These are phyloP conservation scores for Xylariaceae sp. DNA, from an alignment of 2,329 filamentous ascomycete species.

Conservation along the genomic window DNA sequence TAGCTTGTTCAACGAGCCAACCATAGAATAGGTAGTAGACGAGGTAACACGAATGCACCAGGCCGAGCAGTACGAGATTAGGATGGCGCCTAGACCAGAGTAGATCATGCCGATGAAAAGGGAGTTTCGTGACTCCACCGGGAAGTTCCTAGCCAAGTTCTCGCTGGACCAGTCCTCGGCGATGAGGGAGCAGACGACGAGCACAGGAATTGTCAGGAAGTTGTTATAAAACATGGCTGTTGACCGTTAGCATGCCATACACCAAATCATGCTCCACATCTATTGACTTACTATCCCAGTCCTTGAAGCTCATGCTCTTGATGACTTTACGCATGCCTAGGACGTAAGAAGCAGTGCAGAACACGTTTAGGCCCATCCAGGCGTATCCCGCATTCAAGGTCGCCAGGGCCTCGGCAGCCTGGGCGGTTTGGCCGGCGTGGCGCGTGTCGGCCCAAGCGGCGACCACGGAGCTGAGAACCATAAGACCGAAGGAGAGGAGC, in stretches of 20 bases:
- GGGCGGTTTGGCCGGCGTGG: constrained; percentile 49
- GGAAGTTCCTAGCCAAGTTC: constrained; percentile 87
- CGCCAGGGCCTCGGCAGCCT: constrained; percentile 70
- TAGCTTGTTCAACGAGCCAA: constrained; percentile 95
- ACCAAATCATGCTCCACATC: background rate
- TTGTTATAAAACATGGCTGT: constrained; percentile 99
- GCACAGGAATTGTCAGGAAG: constrained; percentile 87
- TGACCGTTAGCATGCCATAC: constrained; percentile 29
- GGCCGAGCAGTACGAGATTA: constrained; percentile 98
- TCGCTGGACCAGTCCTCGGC: constrained; percentile 86
- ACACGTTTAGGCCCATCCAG: constrained; percentile 97
- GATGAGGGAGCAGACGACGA: constrained; percentile 73
- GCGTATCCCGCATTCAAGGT: constrained; percentile 92
- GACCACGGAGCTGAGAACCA: constrained; percentile 91
- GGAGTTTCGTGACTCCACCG: constrained; percentile 67
- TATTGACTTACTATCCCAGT: constrained; percentile 83
- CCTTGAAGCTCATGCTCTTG: constrained; percentile 99
- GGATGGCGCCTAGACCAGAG: constrained; percentile 86
- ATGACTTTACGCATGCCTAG: constrained; percentile 96
- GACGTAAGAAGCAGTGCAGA: constrained; percentile 86
- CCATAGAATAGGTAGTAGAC: constrained; percentile 98
- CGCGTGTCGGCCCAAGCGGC: constrained; percentile 95
- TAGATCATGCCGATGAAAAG: constrained; percentile 87
- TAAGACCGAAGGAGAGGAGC: constrained; percentile 89
- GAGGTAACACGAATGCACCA: constrained; percentile 98